Base-by-base conservation (phyloP, 225 moss, liverwort and hornwort genomes). In the Anthoceros angustus region DNA sequence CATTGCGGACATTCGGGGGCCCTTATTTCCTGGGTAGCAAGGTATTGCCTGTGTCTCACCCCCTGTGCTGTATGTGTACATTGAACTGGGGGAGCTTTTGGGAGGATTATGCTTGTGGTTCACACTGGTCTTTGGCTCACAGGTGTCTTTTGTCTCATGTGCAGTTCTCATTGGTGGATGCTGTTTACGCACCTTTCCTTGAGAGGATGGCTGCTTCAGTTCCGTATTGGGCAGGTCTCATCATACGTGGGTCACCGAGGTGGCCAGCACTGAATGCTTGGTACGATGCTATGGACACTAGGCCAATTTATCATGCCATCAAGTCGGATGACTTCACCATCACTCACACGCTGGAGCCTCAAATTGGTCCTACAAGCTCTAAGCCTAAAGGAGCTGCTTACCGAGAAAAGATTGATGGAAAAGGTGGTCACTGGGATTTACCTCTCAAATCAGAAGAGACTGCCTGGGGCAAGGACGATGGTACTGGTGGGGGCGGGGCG, bases 381-480 rank as follows among this genome's bases (percentile, higher is more conserved):
- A 55, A 74, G 9, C 71, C 80, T 6, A 74, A 72, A 26, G 90
- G 86, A 5, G 72, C 82, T 39, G 74, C 73, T 0, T 84, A 81
- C 74, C 78, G 93, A 42, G 81, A 82, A 60, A 61, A 78, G 61
- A 77, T 90, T 62, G 67, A 90, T 50, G 93, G 93, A 18, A 84
- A 73, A 10, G 62, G 73, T 9, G 87, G 93, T 24, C 72, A 77
- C 41, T 94, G 93, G 93, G 84, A 86, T 4, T 73, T 90, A n/a
- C 93, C 90, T 2, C 71, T 94, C 16, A 68, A 75, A 69, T 81
- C 87, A 0, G 90, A 94, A 66, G 68, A 72, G 21, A 90, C 87
- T 15, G 93, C 90, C 0, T 94, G 87, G 93, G 93, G 93, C 67
- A 70, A 72, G 24, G 90, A 94, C 64, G 86, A 94, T 41, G 90